Base-by-base conservation (phyloP, 2,329 filamentous ascomycete species). In the Ampelomyces quisqualis region DNA sequence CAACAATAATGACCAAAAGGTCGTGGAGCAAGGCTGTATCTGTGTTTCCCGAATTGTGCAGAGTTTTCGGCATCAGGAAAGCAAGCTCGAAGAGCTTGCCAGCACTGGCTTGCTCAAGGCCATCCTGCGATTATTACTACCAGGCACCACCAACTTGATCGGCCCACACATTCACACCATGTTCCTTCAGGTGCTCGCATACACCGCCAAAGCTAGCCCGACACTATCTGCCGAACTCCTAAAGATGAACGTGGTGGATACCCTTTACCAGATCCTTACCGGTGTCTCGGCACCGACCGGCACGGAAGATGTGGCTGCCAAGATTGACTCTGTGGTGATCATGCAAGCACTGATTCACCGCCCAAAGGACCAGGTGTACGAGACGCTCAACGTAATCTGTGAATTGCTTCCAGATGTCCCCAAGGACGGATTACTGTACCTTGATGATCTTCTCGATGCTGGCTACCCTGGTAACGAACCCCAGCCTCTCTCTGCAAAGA, bases 281-380 rank as follows among this genome's bases (percentile, higher is more conserved):
- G 93, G 93, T 14, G 89, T 98, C 2, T 97, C 93, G 0, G 90
- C 93, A 2, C 93, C 93, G 1, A 80, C 77, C 48, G 87, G 85
- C 22, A 84, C 79, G 1, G 84, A 90, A 23, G 84, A 91, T 64
- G 80, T 89, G 42, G 86, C 84, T 20, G 85, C 81, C 24, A 95
- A 94, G 70, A 85, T 97, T 51, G 91, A 97, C 69, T 95, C 90
- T 62, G 91, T 97, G 40, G 81, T 98, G 31, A 93, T 98, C 59
- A 98, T 98, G 94, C 93, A 98, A 71, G 90, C 94, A 24, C 77
- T 98, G 49, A 95, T 98, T 37, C 93, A 97, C 63, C 84, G 91
- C 27, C 93, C 93, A 5, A 84, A 90, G 41, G 94, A 98, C 55
- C 93, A 98, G 69, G 88, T 98, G 13, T 93, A 91, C 55, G 93